Evolutionary conservation across 192 early-diverging fungal species (phyloP).

Genomic region (Entophlyctis helioformis): DNA sequence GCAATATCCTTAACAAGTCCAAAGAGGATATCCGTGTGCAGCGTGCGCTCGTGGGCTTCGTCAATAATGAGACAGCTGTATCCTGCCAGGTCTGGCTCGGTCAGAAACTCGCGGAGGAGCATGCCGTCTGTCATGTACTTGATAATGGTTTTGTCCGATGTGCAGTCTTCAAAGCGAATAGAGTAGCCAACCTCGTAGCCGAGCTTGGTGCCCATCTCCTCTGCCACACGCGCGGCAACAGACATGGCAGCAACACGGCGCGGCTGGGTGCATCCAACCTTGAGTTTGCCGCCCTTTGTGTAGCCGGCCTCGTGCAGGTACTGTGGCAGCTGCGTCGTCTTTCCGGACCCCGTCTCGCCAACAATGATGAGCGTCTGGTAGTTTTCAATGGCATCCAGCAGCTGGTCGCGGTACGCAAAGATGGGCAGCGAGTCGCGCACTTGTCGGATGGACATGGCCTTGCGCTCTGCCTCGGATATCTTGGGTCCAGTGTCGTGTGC

Average conservation of each 20-base stretch:
- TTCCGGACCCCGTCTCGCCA: conserved; percentile 95
- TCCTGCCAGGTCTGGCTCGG: conserved; percentile 80
- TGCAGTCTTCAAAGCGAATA: conserved; percentile 97
- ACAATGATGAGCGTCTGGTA: conserved; percentile 88
- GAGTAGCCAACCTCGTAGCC: conserved; percentile 92
- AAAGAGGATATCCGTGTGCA: conserved; percentile 94
- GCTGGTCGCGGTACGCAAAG: conserved; percentile 70
- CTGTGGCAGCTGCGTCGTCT: conserved; percentile 98
- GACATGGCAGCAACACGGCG: conserved; percentile 97
- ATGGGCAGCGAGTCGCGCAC: conserved; percentile 81
- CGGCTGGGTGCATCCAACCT: conserved; percentile 95
- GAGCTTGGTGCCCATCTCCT: conserved; percentile 89
- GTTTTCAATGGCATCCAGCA: conserved; percentile 73
- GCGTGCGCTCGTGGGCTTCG: conserved; percentile 94
- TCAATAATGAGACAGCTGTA: conserved; percentile 96
- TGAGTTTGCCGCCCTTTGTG: conserved; percentile 66
- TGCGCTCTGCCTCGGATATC: conserved; percentile 50
- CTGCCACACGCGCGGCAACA: conserved; percentile 92
- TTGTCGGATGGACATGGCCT: conserved; percentile 64
- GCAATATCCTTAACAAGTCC: conserved; percentile 94
- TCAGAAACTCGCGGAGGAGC: conserved; percentile 94
- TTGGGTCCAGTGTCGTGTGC: conserved; percentile 10
- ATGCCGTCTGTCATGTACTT: conserved; percentile 99
- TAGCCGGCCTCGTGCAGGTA: conserved; percentile 94
- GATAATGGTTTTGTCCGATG: conserved; percentile 83